Evolutionary conservation across 73 alveolate species (phyloP), one percentile per base, ranked within the genome.

Genomic region (Paramecium sonneborni): DNA sequence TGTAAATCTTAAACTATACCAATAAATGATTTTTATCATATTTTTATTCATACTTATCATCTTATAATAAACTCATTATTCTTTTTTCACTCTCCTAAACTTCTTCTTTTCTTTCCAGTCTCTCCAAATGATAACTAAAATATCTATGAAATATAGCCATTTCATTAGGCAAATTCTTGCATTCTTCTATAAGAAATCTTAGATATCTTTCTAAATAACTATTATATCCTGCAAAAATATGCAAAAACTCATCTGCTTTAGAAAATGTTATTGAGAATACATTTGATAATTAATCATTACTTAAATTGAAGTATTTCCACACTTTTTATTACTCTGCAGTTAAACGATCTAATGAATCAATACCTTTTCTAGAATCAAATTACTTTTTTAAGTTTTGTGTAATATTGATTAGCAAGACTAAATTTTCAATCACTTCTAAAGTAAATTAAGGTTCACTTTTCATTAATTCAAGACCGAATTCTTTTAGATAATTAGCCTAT

Each of bases 1-100:
- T 92, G 82, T 95, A 95, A 87, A 96, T 95, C 48, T 96, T 72
- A 86, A 96, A 96, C 30, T 95, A 86, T 41, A 95, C 95, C 28
- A 96, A 93, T 26, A 95, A 97, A 72, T 96, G 96, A 87, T 96
- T 91, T 55, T 95, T 94, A 69, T 96, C 99, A 43, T 96, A 93
- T 46, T 94, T 92, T 21, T 11, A 39, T 9, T 72, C 93, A 86
- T 95, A 37, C 26, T 95, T 92, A 34, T 95, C 82, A 18, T 82
- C 69, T 56, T 85, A 92, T 30, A 96, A 68, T 43, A 96, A 93
- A 39, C 76, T 94, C 82, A 95, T 93, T 23, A 96, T 96, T 9
- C 90, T 93, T 85, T 95, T 69, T 79, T 82, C 96, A 28, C 92
- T 86, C 82, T 32, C 39, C 24, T 76, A 30, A 52, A 86, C 43